Evolutionary conservation across 768 basidiomycete genomes (phyloP).

Genomic region (Filobasidium floriforme): DNA sequence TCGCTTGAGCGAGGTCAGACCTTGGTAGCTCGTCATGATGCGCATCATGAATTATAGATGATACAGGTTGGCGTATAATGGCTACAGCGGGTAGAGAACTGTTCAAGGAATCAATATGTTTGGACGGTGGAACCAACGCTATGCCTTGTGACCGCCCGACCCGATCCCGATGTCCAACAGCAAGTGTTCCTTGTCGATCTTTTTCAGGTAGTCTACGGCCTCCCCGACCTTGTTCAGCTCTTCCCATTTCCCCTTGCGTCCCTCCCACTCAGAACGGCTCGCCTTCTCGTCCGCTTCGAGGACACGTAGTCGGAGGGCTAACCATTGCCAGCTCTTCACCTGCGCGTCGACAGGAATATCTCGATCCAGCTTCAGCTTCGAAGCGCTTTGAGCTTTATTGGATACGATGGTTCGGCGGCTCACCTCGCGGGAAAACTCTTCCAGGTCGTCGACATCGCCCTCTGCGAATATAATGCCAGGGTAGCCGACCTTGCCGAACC

Average conservation of each 20-base stretch:
- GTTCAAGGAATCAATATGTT: too few relatives aligned
- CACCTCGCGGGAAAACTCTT: conserved; percentile 57
- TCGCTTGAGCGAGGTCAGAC: too few relatives aligned
- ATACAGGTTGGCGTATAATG: too few relatives aligned
- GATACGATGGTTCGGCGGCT: neutral
- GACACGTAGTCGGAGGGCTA: conserved; percentile 60
- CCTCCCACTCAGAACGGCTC: neutral
- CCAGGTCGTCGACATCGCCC: conserved; percentile 52
- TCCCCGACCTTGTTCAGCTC: conserved; percentile 66
- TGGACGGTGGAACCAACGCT: neutral
- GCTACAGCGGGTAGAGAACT: too few relatives aligned
- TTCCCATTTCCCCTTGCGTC: conserved; percentile 48
- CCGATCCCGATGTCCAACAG: conserved; percentile 23
- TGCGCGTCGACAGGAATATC: neutral
- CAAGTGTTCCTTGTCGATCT: conserved; percentile 16
- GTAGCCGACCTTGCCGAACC: conserved; percentile 68
- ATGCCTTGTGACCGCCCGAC: conserved; percentile 2
- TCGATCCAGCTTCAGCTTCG: too few relatives aligned
- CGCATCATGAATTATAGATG: too few relatives aligned
- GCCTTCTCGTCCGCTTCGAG: conserved; percentile 49
- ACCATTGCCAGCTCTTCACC: conserved; percentile 70
- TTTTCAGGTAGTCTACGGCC: conserved; percentile 57
- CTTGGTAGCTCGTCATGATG: too few relatives aligned
- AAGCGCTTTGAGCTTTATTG: too few relatives aligned
- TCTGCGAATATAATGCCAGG: conserved; percentile 70